Base-by-base conservation (phyloP, 2,329 filamentous ascomycete genomes). In the Penicillium sp. region DNA sequence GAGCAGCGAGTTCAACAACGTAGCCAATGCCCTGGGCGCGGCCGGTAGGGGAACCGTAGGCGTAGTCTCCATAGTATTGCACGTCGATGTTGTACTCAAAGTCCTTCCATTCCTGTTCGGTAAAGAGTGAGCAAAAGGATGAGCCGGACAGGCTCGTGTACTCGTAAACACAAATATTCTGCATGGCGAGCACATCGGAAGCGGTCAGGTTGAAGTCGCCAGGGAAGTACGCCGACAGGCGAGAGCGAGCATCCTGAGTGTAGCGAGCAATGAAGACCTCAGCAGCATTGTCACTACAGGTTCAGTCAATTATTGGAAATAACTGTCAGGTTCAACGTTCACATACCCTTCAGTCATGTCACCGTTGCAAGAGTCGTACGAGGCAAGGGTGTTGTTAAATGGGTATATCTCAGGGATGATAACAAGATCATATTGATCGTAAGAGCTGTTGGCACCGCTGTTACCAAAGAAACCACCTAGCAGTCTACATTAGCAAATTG, bases 111-210 rank as follows among this genome's bases (percentile, higher is more conserved):
- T 83, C 81, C 45, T 79, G 74, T 42, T 74, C 70, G 0, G 80
- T 82, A 67, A 83, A 83, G 24, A 82, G 72, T 18, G 63, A 58
- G 67, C 81, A 83, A 66, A 82, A 83, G 29, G 77, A 72, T 4
- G 77, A 81, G 51, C 65, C 66, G 18, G 78, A 78, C 15, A 82
- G 72, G 56, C 76, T 80, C 34, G 70, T 76, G 43, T 69, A 70
- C 63, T 84, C 81, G 59, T 83, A 84, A 2, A 79, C 76, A 57
- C 81, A 84, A 47, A 81, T 72, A 56, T 74, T 81, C 62, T 76
- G 74, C 74, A 79, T 76, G 21, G 72, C 74, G 42, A 81, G 80
- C 0, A 78, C 76, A 61, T 83, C 80, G 55, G 77, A 76, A 33
- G 70, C 57, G 1, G 71, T 81, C 31, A 83, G 69, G 15, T 65